Conservation (phyloP, 2,329 filamentous ascomycete genomes). For the Phaeosphaeriaceae sp. region DNA sequence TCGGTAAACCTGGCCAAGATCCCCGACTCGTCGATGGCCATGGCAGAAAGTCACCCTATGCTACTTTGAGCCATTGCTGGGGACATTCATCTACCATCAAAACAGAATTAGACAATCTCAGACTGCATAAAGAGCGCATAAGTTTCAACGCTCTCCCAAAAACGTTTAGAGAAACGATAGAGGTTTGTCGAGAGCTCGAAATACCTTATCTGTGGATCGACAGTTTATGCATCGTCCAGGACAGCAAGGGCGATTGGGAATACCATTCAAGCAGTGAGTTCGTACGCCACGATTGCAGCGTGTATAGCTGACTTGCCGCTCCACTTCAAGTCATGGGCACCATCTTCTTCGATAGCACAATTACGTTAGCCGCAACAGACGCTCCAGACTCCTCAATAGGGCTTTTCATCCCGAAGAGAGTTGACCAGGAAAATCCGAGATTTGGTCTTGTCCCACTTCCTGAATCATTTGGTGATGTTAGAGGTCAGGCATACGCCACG, state of each 20-base stretch:
- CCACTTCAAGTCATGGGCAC: slow-evolving; percentile 4
- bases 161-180: slow-evolving; percentile 5
- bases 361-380: slow-evolving; percentile 10
- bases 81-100: slow-evolving; percentile 28
- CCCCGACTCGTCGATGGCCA: not conserved
- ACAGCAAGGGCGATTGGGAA: slow-evolving; percentile 11
- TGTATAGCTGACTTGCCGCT: not conserved
- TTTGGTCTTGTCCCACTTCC: not conserved
- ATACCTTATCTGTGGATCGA: slow-evolving; percentile 16
- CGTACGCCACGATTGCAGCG: not conserved
- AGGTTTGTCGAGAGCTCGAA: slow-evolving; percentile 2
- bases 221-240: slow-evolving; percentile 14
- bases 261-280: slow-evolving; percentile 2
- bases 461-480: not conserved
- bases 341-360: slow-evolving; percentile 7
- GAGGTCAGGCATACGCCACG: slow-evolving; percentile 3
- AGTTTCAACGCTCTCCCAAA: slow-evolving; percentile 5
- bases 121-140: not conserved
- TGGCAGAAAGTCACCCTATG: slow-evolving; percentile 5
- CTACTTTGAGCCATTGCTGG: slow-evolving; percentile 38
- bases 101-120: slow-evolving; percentile 1
- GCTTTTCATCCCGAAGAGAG: slow-evolving; percentile 2
- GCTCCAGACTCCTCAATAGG: slow-evolving; percentile 1
- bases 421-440: not conserved
- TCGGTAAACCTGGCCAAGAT: not conserved